phyloP scores from a whole-genome alignment of 176 grass and related monocot species.

The Raddia distichophylla region DNA sequence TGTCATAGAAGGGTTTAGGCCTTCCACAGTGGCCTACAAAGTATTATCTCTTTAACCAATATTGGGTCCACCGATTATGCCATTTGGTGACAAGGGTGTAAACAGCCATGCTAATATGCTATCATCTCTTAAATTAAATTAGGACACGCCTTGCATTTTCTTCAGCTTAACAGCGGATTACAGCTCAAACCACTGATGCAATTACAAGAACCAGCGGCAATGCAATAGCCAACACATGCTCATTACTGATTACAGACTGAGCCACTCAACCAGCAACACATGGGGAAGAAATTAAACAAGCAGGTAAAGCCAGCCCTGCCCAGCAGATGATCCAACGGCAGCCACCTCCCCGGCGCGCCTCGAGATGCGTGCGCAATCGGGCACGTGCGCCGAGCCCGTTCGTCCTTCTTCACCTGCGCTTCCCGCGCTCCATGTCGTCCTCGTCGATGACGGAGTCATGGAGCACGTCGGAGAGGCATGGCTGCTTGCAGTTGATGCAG shows the following conservation, averaged over 20 bases:
- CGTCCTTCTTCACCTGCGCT: slow-evolving; percentile 27
- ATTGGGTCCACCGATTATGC: no score
- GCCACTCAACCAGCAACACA: no score
- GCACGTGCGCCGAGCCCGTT: neutral
- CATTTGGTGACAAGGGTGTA: no score
- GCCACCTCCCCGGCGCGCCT: neutral
- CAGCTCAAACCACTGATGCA: neutral
- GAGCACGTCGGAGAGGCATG: slow-evolving; percentile 54
- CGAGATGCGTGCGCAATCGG: neutral
- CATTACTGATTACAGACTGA: neutral
- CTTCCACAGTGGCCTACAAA: no score
- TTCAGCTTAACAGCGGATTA: neutral
- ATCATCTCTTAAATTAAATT: neutral
- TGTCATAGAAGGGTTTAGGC: no score
- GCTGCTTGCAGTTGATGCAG: slow-evolving; percentile 72
- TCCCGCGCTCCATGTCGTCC: slow-evolving; percentile 41
- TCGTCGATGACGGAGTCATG: neutral
- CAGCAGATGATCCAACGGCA: slow-evolving; percentile 46
- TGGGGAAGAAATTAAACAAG: no score
- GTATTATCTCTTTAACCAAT: no score
- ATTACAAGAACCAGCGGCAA: neutral
- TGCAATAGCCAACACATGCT: slow-evolving; percentile 1
- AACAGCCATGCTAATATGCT: no score
- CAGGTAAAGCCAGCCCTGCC: neutral
- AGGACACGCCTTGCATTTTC: slow-evolving; percentile 23